Evolutionary conservation across 2,329 filamentous ascomycete genomes (phyloP).

Genomic region (Orbilia javanica): DNA sequence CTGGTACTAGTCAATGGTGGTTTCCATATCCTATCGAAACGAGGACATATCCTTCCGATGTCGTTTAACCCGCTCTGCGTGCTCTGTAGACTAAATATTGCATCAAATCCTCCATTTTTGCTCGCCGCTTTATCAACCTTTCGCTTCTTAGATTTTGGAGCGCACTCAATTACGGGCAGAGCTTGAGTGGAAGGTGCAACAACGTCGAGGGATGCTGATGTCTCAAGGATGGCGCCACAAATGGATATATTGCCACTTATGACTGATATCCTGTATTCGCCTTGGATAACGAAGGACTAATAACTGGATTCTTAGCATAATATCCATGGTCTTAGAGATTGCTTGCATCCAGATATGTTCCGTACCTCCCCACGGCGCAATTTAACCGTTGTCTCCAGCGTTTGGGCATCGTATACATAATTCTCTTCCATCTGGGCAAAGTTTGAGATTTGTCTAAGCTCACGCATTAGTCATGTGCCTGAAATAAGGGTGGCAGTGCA

Average conservation of each 20-base stretch:
- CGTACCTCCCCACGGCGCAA: constrained; percentile 59
- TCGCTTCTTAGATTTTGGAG: constrained; percentile 48
- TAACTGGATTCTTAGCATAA: not conserved
- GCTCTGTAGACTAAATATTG: constrained; percentile 73
- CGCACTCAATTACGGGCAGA: constrained; percentile 74
- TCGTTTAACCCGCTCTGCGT: constrained; percentile 68
- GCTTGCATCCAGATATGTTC: not conserved
- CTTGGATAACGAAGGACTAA: constrained; percentile 74
- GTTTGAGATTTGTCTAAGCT: constrained; percentile 58
- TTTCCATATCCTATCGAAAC: constrained; percentile 77
- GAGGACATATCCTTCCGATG: constrained; percentile 74
- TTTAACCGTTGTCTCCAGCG: constrained; percentile 47
- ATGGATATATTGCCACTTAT: constrained; percentile 74
- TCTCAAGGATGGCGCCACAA: constrained; percentile 73
- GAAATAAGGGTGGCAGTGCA: constrained; percentile 13
- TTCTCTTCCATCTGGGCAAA: constrained; percentile 60
- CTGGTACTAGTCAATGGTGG: constrained; percentile 65
- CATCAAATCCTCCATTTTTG: constrained; percentile 62
- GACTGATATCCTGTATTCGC: constrained; percentile 76
- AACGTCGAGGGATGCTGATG: constrained; percentile 70
- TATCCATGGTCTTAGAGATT: not conserved
- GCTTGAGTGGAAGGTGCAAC: constrained; percentile 77
- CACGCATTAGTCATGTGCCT: not conserved
- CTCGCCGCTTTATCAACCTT: constrained; percentile 23
- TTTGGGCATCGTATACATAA: constrained; percentile 35